Evolutionary conservation across 2,329 filamentous ascomycete species (phyloP).

Genomic region (Septoria petroselini): DNA sequence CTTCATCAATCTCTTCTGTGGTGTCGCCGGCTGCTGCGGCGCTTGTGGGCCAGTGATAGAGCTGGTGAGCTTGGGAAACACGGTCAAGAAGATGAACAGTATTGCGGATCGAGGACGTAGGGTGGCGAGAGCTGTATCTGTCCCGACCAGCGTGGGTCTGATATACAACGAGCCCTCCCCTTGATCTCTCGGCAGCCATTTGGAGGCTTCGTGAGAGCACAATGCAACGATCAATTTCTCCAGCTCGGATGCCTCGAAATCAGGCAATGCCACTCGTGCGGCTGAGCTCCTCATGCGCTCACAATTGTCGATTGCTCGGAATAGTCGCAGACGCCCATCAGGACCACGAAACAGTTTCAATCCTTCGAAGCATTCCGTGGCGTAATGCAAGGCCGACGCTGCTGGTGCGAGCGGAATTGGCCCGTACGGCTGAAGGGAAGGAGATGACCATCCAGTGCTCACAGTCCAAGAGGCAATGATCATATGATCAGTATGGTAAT

Average conservation of each 20-base stretch:
- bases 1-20: slow-evolving; percentile 50
- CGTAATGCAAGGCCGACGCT: slow-evolving; percentile 78
- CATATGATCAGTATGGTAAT: slow-evolving; percentile 78
- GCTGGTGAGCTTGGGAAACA: slow-evolving; percentile 41
- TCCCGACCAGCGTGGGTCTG: slow-evolving; percentile 69
- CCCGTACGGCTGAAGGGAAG: slow-evolving; percentile 71
- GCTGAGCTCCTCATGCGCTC: slow-evolving; percentile 57
- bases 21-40: slow-evolving; percentile 18
- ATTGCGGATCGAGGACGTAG: slow-evolving; percentile 74
- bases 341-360: slow-evolving; percentile 67
- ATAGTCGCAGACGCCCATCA: slow-evolving; percentile 69
- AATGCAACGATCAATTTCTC: slow-evolving; percentile 70
- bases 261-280: slow-evolving; percentile 67
- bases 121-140: slow-evolving; percentile 73
- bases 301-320: slow-evolving; percentile 70
- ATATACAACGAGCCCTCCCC: slow-evolving; percentile 75
- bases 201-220: slow-evolving; percentile 66
- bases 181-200: slow-evolving; percentile 70
- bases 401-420: slow-evolving; percentile 74
- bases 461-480: slow-evolving; percentile 66
- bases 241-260: slow-evolving; percentile 66
- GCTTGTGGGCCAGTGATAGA: slow-evolving; percentile 27
- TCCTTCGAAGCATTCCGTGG: slow-evolving; percentile 85
- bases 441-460: slow-evolving; percentile 65
- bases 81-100: slow-evolving; percentile 68